phyloP scores from a whole-genome alignment of 1,284 basidiomycete species.

The Mixia osmundae region DNA sequence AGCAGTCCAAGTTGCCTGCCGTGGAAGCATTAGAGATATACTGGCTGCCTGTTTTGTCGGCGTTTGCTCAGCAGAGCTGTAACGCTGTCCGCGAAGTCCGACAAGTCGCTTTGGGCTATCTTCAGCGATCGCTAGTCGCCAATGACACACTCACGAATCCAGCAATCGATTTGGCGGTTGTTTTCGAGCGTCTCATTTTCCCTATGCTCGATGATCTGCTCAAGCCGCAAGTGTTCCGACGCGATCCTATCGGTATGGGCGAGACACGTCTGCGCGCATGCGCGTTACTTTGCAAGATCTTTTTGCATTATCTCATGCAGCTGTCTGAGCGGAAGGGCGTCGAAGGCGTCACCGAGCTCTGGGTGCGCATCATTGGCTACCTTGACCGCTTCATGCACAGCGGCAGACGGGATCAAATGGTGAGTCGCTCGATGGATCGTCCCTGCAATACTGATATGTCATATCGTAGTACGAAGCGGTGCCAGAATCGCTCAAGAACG shows the following conservation, averaged over 20 bases:
- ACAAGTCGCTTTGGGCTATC: slow-evolving; percentile 52
- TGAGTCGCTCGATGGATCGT: slow-evolving; percentile 25
- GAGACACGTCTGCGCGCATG: slow-evolving; percentile 73
- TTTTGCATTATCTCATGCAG: slow-evolving; percentile 72
- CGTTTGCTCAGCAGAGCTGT: slow-evolving; percentile 59
- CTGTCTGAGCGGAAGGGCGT: slow-evolving; percentile 37
- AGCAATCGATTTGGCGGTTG: slow-evolving; percentile 43
- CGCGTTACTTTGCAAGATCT: slow-evolving; percentile 73
- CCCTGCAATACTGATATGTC: neutral
- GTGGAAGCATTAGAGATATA: slow-evolving; percentile 46
- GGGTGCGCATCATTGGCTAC: slow-evolving; percentile 77
- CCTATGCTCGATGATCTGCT: slow-evolving; percentile 78
- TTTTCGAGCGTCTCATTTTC: slow-evolving; percentile 78
- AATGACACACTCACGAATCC: slow-evolving; percentile 38
- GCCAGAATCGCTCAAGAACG: slow-evolving; percentile 89
- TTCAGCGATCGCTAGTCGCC: slow-evolving; percentile 70
- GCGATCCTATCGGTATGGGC: slow-evolving; percentile 63
- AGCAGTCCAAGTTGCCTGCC: slow-evolving; percentile 8
- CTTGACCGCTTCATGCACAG: slow-evolving; percentile 71
- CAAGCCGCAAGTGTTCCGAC: slow-evolving; percentile 52
- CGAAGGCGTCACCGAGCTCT: slow-evolving; percentile 45
- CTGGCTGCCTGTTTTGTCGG: slow-evolving; percentile 52
- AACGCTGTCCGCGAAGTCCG: slow-evolving; percentile 68
- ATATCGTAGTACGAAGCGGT: slow-evolving; percentile 61
- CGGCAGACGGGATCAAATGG: slow-evolving; percentile 62